Conservation (phyloP, 345 rosid species). For the Psidium guajava region DNA sequence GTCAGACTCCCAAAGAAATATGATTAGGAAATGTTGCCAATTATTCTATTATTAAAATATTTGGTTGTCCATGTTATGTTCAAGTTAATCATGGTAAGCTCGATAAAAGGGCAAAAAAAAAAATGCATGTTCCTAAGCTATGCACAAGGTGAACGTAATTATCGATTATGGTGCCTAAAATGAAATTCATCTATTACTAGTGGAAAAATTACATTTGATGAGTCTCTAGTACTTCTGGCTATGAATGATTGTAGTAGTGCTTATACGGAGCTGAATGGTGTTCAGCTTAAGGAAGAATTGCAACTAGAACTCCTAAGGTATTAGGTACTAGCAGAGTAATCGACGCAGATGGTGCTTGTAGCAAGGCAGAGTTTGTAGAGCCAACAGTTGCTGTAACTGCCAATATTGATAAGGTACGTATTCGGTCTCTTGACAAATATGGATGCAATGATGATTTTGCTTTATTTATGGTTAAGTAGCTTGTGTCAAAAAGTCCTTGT, state of each 20-base stretch:
- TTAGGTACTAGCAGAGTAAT: not conserved
- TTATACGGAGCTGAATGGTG: not conserved
- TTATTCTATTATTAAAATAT: not conserved
- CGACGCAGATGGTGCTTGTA: not conserved
- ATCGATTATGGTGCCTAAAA: not conserved
- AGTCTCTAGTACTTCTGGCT: not conserved
- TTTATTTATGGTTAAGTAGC: not conserved
- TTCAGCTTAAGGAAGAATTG: not conserved
- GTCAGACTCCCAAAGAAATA: not conserved
- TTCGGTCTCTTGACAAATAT: not conserved
- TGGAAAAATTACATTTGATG: not conserved
- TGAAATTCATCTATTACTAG: not conserved
- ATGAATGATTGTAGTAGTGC: not conserved
- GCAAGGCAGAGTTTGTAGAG: not conserved
- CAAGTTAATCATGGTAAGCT: not conserved
- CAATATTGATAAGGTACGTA: not conserved
- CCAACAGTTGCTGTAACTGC: not conserved
- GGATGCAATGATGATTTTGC: not conserved
- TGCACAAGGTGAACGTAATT: not conserved
- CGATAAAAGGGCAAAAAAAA: not conserved
- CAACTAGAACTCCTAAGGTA: not conserved
- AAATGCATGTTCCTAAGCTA: not conserved
- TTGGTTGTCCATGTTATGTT: not conserved
- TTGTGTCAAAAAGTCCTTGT: not conserved
- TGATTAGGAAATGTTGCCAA: rapidly evolving